Conservation (phyloP, 306 rosid genomes). For the Acmispon strigosus region DNA sequence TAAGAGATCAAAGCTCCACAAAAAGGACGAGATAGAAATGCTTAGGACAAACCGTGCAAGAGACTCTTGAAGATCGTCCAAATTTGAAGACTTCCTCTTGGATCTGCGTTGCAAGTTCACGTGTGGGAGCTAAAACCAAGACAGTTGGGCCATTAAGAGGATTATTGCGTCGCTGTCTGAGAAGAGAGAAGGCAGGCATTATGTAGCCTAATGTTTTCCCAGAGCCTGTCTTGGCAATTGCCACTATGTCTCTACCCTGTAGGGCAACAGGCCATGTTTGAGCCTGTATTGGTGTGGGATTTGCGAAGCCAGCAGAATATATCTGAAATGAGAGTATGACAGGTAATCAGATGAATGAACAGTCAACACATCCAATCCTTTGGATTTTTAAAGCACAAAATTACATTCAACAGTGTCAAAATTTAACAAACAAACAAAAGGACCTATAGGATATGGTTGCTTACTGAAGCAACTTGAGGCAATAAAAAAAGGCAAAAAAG, state of each 20-base stretch:
- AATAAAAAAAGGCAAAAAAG: constrained; percentile 90
- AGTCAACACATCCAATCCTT: constrained; percentile 8
- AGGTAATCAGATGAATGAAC: constrained; percentile 32
- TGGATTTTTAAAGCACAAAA: constrained; percentile 11
- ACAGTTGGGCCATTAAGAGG: constrained; percentile 88
- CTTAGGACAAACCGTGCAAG: constrained; percentile 74
- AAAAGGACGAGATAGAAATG: constrained; percentile 1
- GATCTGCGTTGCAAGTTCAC: constrained; percentile 98
- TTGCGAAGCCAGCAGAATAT: constrained; percentile 82
- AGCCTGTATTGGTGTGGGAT: constrained; percentile 98
- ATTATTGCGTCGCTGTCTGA: constrained; percentile 71
- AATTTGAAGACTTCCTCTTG: constrained; percentile 88
- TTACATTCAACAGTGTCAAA: constrained; percentile 21
- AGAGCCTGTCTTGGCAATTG: constrained; percentile 97
- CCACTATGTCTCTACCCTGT: constrained; percentile 94
- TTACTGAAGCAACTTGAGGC: constrained; percentile 99
- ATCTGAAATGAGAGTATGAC: constrained; percentile 51
- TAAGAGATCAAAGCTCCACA: background rate
- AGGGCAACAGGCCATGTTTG: constrained; percentile 99
- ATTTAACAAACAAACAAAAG: constrained; percentile 37
- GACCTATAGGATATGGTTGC: constrained; percentile 92
- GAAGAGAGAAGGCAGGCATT: constrained; percentile 87
- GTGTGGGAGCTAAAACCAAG: constrained; percentile 94
- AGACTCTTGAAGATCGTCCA: constrained; percentile 80
- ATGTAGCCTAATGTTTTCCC: constrained; percentile 96